Conservation (phyloP, 2,329 filamentous ascomycete genomes). For the Colletotrichum coccodes region DNA sequence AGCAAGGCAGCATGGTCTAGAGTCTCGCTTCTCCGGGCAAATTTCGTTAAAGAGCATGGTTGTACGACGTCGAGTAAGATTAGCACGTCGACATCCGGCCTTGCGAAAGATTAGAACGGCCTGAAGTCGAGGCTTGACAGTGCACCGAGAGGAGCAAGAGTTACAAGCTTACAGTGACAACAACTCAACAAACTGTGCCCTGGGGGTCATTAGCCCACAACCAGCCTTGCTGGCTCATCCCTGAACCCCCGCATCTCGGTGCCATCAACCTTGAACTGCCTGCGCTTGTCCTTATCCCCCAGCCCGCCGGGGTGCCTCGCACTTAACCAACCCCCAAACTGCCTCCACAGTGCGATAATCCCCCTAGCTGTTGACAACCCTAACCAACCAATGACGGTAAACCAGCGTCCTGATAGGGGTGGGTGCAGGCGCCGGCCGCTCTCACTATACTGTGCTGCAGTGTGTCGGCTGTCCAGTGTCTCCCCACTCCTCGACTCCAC, state of each 20-base stretch:
- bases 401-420: constrained; percentile 27
- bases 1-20: not conserved
- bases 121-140: not conserved
- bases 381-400: constrained; percentile 18
- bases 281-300: not conserved
- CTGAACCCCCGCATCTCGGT: constrained; percentile 8
- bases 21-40: not conserved
- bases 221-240: not conserved
- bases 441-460: not conserved
- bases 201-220: not conserved
- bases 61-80: not conserved
- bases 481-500: constrained; percentile 20
- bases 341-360: constrained; percentile 29
- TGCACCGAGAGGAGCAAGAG: not conserved
- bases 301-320: not conserved
- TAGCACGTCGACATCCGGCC: not conserved
- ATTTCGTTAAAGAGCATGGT: not conserved
- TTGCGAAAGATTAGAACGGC: not conserved
- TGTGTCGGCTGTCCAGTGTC: not conserved
- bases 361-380: not conserved
- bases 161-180: not conserved
- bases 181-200: not conserved
- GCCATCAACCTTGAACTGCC: not conserved
- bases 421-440: not conserved
- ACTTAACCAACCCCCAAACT: not conserved